Base-by-base conservation (phyloP, 2,329 filamentous ascomycete genomes). In the Penicillium concentricum region DNA sequence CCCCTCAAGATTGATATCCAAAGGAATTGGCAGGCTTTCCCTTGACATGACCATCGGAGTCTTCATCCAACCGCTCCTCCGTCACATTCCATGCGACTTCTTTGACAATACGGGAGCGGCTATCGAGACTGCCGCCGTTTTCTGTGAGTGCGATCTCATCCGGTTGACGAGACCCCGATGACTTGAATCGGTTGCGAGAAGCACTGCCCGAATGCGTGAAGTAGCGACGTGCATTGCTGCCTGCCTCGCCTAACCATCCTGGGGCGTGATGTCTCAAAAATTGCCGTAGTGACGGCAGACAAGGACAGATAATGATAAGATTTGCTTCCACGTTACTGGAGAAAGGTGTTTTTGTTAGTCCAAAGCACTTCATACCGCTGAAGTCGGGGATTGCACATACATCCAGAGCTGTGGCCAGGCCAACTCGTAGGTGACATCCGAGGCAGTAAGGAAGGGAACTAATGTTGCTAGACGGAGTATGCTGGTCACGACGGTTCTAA, bases 251-350 rank as follows among this genome's bases (percentile, higher is more conserved):
- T 26, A 64, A 43, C 50, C 60, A 57, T 28, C 54, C 53, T 20
- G 67, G 66, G 5, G 58, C 53, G 47, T 68, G 59, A 15, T 44
- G 52, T n/a, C 66, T 61, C 13, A 66, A 45, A 24, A 69, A 66
- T 38, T 67, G 64, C 5, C 65, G 65, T 6, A 69, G 48, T 46
- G 61, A 67, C 1, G 64, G 64, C 2, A 69, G 59, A 35, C 65
- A 67, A 16, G 56, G 58, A 41, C 66, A 69, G 22, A 68, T 62
- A 9, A 69, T 60, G 10, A 67, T 66, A 10, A 67, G 59, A 41
- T 69, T 67, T 34, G 62, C 60, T 62, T 67, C 67, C 51, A 69
- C 60, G 22, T 65, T 61, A 22, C 65, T 69, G 20, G 22, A 43
- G 10, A 45, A 38, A 34, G 15, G 32, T 34, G 20, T 4, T 16